These are phyloP conservation scores for Hortiboletus campestris DNA, from an alignment of 768 basidiomycete species.

Conservation along the genomic window DNA sequence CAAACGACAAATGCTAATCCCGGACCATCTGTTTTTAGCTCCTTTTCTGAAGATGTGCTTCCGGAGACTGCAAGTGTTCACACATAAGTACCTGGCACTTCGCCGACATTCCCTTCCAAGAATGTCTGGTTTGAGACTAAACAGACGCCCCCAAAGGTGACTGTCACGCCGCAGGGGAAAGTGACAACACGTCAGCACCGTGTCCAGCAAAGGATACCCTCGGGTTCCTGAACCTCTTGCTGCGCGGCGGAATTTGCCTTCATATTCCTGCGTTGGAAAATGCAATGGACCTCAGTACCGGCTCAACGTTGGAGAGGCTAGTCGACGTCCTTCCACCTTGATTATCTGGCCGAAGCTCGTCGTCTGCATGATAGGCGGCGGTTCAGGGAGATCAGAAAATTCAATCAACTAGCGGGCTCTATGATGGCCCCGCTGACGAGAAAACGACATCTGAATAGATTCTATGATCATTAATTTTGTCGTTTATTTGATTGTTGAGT, in stretches of 20 bases:
- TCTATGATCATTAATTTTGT: background rate
- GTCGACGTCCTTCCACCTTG: background rate
- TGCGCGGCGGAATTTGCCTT: background rate
- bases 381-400: background rate
- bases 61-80: background rate
- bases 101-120: too few relatives aligned
- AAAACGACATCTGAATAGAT: background rate
- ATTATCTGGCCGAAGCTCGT: background rate
- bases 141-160: background rate
- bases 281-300: background rate
- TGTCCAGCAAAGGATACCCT: background rate
- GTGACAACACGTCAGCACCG: background rate
- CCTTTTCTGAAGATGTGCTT: background rate
- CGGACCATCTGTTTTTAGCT: too few relatives aligned
- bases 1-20: too few relatives aligned
- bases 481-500: background rate
- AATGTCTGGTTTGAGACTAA: background rate
- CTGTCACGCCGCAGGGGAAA: background rate
- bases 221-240: background rate
- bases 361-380: background rate
- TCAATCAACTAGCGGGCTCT: background rate
- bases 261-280: background rate
- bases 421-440: constrained; percentile 1
- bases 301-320: background rate
- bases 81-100: background rate